Base-by-base conservation (phyloP, 306 rosid genomes). In the Dryas drummondii region DNA sequence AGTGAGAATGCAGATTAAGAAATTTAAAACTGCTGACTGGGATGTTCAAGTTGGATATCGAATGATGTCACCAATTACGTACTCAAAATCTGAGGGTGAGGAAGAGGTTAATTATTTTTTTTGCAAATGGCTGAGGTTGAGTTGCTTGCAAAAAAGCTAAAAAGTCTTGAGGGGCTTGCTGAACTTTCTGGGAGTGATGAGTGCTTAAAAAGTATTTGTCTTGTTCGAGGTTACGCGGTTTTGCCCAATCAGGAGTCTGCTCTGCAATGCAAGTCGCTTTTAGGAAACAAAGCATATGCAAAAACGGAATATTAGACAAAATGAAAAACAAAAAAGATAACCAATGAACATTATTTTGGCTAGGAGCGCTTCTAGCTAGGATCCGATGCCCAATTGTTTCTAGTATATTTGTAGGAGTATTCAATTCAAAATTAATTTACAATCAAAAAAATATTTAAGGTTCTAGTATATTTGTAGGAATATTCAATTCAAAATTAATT, bases 181-280 rank as follows among this genome's bases (percentile, higher is more conserved):
- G 75, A 81, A 80, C 84, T 83, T 87, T 81, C 78, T 52, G 77
- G 83, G 80, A 66, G 70, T 66, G 82, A 72, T 76, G 57, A 83
- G 79, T 66, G 71, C 51, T 56, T 68, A 73, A 78, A 78, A 74
- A 66, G 62, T 2, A 41, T 17, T 60, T 64, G 78, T 46, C 37
- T 46, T 66, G 74, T 6, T 17, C 65, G 42, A 60, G 75, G 54
- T 46, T 13, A 69, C 80, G 75, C 79, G 79, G 49, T 45, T 55
- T 52, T 46, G 2, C 27, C 56, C 73, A 22, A 32, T 65, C 11
- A 72, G 48, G 53, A 11, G 10, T 65, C 26, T 17, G 41, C 11
- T 11, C 11, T 37, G 11, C 16, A 54, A 45, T 71, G 22, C 22
- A 62, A 22, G 44, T 52, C 41, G 45, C 68, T 67, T 86, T 80